Percentiles rank a stretch among this genome's conserved stretches.
These are phyloP conservation scores for Aspergillus carbonarius DNA, from an alignment of 2,329 filamentous ascomycete genomes.

Conservation along the genomic window DNA sequence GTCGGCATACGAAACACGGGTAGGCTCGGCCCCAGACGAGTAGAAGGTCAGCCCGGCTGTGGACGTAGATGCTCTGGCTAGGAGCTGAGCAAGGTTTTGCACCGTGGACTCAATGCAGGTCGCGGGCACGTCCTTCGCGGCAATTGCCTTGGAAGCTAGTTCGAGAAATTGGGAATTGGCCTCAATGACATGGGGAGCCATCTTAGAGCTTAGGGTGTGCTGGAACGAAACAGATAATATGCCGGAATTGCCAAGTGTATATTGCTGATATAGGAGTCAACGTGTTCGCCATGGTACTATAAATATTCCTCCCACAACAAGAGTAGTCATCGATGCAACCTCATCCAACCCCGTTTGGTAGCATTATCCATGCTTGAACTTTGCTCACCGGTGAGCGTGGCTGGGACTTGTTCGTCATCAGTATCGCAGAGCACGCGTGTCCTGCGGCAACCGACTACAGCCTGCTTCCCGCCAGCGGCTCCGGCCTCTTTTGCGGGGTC, in stretches of 20 bases:
- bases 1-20: background rate
- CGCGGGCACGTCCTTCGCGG: background rate
- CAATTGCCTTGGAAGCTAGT: background rate
- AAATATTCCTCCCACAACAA: background rate
- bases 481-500: constrained; percentile 14
- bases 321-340: background rate
- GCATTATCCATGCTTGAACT: background rate
- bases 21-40: background rate
- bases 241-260: background rate
- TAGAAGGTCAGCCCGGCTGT: background rate
- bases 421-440: background rate
- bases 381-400: background rate
- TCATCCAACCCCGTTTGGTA: background rate
- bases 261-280: background rate
- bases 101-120: background rate
- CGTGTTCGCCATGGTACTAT: background rate
- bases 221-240: background rate
- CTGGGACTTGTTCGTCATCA: background rate
- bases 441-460: background rate
- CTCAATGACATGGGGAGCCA: background rate
- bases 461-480: constrained; percentile 7
- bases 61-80: background rate
- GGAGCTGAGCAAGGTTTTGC: background rate
- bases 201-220: background rate
- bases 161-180: background rate